Base-by-base conservation (phyloP, 495 filamentous ascomycete species). In the Penicillium malachiteum region DNA sequence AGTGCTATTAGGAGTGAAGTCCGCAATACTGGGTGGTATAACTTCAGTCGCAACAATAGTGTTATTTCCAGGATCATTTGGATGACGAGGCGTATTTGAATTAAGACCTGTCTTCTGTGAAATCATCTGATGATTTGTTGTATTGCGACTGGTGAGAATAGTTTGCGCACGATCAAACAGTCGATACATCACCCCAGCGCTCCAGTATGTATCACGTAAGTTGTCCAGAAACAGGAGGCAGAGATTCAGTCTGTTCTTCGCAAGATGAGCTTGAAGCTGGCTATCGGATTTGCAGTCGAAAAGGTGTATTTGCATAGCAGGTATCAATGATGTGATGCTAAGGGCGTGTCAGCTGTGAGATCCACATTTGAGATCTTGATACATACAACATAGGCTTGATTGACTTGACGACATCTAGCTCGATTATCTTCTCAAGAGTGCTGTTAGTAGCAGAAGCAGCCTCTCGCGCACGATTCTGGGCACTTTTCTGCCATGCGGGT, bases 381-480 rank as follows among this genome's bases (percentile, higher is more conserved):
- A 50, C 48, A 6, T 41, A 50, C 48, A 50, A 50, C 48, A 50
- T 50, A 9, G 48, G 48, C 35, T 50, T 50, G 5, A 50, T 50
- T 6, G 16, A 39, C 31, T 50, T 50, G 16, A 50, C 48, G 1
- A 39, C 17, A 41, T 50, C 48, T 14, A 50, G 48, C 12, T 50
- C 48, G 6, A 50, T 50, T 5, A 50, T 50, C 18, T 31, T 38
- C 17, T 50, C 48, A 30, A 50, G 48, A 13, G 37, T n/a, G 6
- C 18, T 14, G 11, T 50, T 50, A 16, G 48, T 50, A 3, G 18
- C 31, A 3, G 37, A 41, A 3, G 35, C 48, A 39, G 48, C 48
- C 13, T 37, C 48, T 30, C 48, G 33, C 9, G 48, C 48, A 11
- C 48, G 33, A 16, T 39, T 39, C 26, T 50, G 48, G 5, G 37